Conservation (phyloP, 2,329 filamentous ascomycete genomes). For the Fusarium illudens region DNA sequence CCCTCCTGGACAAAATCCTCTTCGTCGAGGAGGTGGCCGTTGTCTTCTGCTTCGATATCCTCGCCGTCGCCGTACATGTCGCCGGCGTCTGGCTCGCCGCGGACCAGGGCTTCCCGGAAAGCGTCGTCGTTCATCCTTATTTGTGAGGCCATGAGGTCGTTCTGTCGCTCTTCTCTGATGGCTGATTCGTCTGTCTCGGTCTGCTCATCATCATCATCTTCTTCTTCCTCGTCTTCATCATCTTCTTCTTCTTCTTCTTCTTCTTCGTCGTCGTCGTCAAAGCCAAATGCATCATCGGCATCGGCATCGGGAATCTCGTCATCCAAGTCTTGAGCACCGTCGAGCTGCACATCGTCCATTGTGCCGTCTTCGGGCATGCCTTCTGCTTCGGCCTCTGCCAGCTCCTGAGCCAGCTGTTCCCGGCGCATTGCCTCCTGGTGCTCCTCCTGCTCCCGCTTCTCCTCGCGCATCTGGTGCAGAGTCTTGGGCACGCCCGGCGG, state of each 20-base stretch:
- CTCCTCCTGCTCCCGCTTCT: conserved; percentile 87
- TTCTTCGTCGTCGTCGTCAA: conserved; percentile 55
- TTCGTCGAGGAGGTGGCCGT: conserved; percentile 69
- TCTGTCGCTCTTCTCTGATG: conserved; percentile 55
- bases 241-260: conserved; percentile 56
- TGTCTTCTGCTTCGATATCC: conserved; percentile 63
- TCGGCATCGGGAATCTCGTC: conserved; percentile 77
- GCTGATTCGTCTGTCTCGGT: conserved; percentile 52
- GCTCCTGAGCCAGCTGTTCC: conserved; percentile 75
- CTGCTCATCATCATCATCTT: conserved; percentile 51
- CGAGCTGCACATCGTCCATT: conserved; percentile 65
- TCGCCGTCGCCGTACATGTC: conserved; percentile 64
- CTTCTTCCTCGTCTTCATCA: conserved; percentile 52
- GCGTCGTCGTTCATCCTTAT: conserved; percentile 69
- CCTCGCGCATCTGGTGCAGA: conserved; percentile 87
- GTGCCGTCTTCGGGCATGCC: conserved; percentile 54
- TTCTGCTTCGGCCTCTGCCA: conserved; percentile 70
- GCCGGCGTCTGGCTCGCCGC: conserved; percentile 57
- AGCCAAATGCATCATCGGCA: conserved; percentile 62
- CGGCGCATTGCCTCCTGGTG: conserved; percentile 77
- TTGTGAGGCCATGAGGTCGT: conserved; percentile 58
- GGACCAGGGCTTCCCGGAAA: conserved; percentile 65
- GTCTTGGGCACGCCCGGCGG: conserved; percentile 91
- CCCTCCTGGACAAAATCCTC: conserved; percentile 61
- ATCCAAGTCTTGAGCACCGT: conserved; percentile 69